A percentile compares a stretch with the other conserved stretches of the same genome.
Conservation (phyloP, 2,329 filamentous ascomycete genomes). For the Pezizomycotina sp. region DNA sequence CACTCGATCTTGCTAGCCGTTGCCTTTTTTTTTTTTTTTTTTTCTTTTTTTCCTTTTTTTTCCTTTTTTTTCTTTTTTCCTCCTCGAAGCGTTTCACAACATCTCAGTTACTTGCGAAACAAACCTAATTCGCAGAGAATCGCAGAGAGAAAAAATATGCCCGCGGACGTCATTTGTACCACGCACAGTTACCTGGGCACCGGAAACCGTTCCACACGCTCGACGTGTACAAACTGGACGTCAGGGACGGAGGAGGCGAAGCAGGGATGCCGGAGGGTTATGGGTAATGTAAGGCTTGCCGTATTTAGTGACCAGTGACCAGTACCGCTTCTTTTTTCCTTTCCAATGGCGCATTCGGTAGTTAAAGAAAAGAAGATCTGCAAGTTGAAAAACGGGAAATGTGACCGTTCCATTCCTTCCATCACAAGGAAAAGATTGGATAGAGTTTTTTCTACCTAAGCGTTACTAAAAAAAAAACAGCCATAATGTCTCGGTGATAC, state of each 20-base stretch:
- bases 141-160: constrained; percentile 1
- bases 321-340: too few species aligned
- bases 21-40: constrained; percentile 13
- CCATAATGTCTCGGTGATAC: too few species aligned
- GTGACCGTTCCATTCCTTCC: too few species aligned
- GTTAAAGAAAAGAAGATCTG: too few species aligned
- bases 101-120: background rate
- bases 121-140: background rate
- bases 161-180: background rate
- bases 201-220: background rate
- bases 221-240: background rate
- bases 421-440: too few species aligned
- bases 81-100: background rate
- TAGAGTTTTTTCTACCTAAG: too few species aligned
- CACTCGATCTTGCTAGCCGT: background rate
- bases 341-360: too few species aligned
- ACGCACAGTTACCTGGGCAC: background rate
- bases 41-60: constrained; percentile 6
- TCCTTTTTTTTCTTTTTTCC: constrained; percentile 2
- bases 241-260: background rate
- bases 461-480: too few species aligned
- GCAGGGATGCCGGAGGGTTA: too few species aligned
- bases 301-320: too few species aligned
- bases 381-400: too few species aligned
- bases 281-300: too few species aligned